A percentile compares a stretch with the other conserved stretches of the same genome.
Evolutionary conservation across 345 rosid genomes (phyloP).

Genomic region (Eucalyptus tenuipes): DNA sequence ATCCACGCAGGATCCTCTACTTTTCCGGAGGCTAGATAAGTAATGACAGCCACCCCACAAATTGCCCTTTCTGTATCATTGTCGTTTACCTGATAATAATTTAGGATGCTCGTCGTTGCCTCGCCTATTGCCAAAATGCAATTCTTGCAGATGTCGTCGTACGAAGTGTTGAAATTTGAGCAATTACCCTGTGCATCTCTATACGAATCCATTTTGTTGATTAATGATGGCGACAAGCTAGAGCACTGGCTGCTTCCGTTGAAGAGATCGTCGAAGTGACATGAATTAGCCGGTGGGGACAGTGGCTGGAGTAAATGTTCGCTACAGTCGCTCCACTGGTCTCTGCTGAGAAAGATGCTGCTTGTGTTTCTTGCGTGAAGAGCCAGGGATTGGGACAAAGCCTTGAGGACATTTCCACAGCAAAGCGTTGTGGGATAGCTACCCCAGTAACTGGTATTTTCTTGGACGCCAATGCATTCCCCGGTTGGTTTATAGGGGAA

Average conservation of each 20-base stretch:
- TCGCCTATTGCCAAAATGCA: conserved; percentile 9
- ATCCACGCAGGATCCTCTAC: neutral
- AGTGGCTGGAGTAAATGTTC: conserved; percentile 1
- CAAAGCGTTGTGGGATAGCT: conserved; percentile 22
- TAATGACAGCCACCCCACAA: conserved; percentile 23
- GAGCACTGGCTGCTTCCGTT: conserved; percentile 13
- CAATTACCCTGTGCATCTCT: conserved; percentile 2
- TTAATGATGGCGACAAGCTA: neutral
- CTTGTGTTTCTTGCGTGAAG: neutral
- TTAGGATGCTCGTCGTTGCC: neutral
- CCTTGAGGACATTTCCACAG: conserved; percentile 30
- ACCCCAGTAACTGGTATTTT: conserved; percentile 12
- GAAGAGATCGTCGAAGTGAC: conserved; percentile 26
- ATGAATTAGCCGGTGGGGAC: neutral
- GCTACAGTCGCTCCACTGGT: conserved; percentile 18
- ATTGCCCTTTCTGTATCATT: neutral
- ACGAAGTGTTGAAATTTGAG: conserved; percentile 16
- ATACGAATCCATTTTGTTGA: neutral
- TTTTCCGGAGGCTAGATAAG: conserved; percentile 22
- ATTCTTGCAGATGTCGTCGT: neutral
- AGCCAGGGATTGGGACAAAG: conserved; percentile 25
- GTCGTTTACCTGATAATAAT: neutral
- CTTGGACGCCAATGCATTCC: conserved; percentile 10
- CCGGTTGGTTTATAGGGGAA: conserved; percentile 37
- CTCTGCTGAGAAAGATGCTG: conserved; percentile 11